Evolutionary conservation across 495 filamentous ascomycete species (phyloP), one percentile per base, ranked within the genome.

Genomic region (Aspergillus affinis): DNA sequence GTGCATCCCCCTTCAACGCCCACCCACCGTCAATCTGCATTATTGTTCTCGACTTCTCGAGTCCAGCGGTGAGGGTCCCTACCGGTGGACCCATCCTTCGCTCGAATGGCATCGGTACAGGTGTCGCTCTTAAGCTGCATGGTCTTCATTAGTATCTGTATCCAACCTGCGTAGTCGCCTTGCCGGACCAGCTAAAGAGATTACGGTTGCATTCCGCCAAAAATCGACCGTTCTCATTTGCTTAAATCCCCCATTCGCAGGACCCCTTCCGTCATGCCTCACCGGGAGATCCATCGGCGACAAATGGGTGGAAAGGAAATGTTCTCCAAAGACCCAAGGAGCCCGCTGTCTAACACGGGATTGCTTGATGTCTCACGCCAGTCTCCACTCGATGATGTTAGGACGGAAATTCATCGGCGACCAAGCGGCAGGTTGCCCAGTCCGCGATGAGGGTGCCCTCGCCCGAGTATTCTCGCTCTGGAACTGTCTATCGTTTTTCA

Each of bases 41-140:
- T 36, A 36, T 36, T 41, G 36, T 17, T 41, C 36, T 13, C 36
- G 36, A 36, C 36, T 41, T 15, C 8, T 17, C 21, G 7, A n/a
- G 19, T 49, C 45, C 21, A 51, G 61, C 58, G 51, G 49, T 62
- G 48, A 52, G 54, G 50, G 26, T 15, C 45, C 54, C 29, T 47
- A 15, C 18, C 29, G 49, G 59, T 56, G 36, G 60, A 56, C 54
- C 54, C 57, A 60, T 61, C 50, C 30, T 18, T 44, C 57, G 48
- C 61, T 61, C 64, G 59, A 67, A 66, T 66, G 55, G 52, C 49
- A 62, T 59, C 51, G 5, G n/a, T 56, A 47, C 65, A 64, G 59
- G 59, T 67, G 65, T 61, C 65, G 30, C 55, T 29, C 26, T 49
- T 45, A 20, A 48, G 46, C 60, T 59, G 51, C 57, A 55, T 18